Base-by-base conservation (phyloP, 331 rosid genomes). In the Quercus phellos region DNA sequence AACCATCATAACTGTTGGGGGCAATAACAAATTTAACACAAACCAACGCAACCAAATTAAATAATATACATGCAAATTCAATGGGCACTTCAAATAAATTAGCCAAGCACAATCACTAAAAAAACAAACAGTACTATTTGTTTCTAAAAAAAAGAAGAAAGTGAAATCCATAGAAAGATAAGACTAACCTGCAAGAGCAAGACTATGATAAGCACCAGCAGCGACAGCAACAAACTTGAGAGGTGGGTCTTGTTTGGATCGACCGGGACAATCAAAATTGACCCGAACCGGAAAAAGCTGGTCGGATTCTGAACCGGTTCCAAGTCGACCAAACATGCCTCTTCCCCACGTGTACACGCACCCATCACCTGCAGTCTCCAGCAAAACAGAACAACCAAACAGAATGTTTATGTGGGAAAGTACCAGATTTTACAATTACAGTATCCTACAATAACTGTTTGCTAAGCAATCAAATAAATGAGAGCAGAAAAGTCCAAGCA, bases 161-260 rank as follows among this genome's bases (percentile, higher is more conserved):
- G 18, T n/a, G 61, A 56, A 74, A 5, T 30, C 61, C 17, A 80
- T 13, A 54, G 56, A n/a, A 70, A 34, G 74, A 12, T 42, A 83
- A 3, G 77, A 69, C 68, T 82, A 75, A 94, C 99, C 98, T 79
- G 95, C 82, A 35, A 92, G 91, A 83, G 97, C 99, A 74, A 94
- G 87, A 90, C 86, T 84, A 50, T 92, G 99, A 91, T 94, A 94
- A 82, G 98, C 88, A 80, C 98, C 99, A 73, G 97, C 92, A 70
- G 99, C 90, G 72, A 92, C 83, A 21, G 88, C 95, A 18, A 89
- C 88, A 6, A 92, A 68, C 64, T 80, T 88, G 86, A 78, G 54
- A 34, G 68, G 53, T 72, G 53, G 53, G 53, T 70, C 61, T 72
- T 69, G 82, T 21, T 32, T 68, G n/a, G 77, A 18, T 51, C 63